phyloP scores from a whole-genome alignment of 169 alveolate genomes.

The Plasmodium knowlesi region DNA sequence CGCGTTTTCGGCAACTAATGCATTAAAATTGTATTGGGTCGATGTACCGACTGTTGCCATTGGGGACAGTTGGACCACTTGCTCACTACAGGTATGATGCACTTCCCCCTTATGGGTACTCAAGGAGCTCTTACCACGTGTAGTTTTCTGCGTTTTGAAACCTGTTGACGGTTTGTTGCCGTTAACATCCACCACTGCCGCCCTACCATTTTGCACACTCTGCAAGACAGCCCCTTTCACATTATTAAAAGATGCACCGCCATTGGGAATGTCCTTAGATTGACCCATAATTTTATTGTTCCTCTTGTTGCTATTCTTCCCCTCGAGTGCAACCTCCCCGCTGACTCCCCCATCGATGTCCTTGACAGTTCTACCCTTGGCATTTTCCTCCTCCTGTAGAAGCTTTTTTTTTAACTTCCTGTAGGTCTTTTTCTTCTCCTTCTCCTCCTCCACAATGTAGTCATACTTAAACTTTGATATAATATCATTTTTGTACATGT shows the following conservation, averaged over 20 bases:
- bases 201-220: neutral
- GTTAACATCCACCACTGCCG: neutral
- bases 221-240: neutral
- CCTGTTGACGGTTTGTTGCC: neutral
- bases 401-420: conserved; percentile 73
- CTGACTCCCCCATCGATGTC: neutral
- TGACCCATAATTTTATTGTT: neutral
- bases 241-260: neutral
- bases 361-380: neutral
- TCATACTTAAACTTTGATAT: conserved; percentile 88
- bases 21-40: neutral
- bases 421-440: conserved; percentile 85
- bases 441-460: conserved; percentile 88
- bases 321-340: neutral
- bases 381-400: conserved; percentile 71
- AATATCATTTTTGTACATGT: conserved; percentile 84
- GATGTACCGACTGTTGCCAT: neutral
- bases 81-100: neutral
- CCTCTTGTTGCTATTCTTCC: neutral
- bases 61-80: neutral
- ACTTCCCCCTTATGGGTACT: conserved; percentile 4
- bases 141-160: neutral
- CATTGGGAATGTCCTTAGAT: neutral
- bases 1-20: neutral
- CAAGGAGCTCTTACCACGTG: neutral